Percentiles rank a stretch among this genome's conserved stretches.
Conservation (phyloP, 164 flowering plant genomes). For the grape (Vitis vinifera) region DNA sequence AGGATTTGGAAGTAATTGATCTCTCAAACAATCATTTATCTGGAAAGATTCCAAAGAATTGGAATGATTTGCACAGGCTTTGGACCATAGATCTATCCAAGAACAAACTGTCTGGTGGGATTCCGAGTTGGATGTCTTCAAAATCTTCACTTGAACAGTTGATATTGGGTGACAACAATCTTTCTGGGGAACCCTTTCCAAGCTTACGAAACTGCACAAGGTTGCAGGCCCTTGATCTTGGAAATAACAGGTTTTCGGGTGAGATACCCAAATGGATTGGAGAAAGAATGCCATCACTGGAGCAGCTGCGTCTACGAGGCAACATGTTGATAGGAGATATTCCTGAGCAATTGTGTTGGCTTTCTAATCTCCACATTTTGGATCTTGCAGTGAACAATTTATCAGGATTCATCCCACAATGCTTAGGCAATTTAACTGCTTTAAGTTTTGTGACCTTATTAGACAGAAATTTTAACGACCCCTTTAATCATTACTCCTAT, state of each 20-base stretch:
- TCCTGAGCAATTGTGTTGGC: constrained; percentile 21
- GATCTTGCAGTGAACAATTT: constrained; percentile 24
- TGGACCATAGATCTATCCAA: constrained; percentile 12
- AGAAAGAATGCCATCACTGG: neutral
- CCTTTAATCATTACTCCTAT: accelerated
- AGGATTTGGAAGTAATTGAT: neutral
- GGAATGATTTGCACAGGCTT: constrained; percentile 7
- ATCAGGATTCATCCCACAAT: constrained; percentile 24
- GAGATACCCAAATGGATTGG: constrained; percentile 27
- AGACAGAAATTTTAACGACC: neutral
- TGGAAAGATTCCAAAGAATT: constrained; percentile 23
- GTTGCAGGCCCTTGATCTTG: constrained; percentile 20
- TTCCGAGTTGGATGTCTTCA: constrained; percentile 28
- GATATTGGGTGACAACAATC: constrained; percentile 18
- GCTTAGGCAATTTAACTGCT: constrained; percentile 12
- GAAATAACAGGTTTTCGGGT: constrained; percentile 22
- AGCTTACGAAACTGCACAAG: constrained; percentile 18
- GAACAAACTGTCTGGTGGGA: constrained; percentile 30
- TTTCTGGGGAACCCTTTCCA: constrained; percentile 24
- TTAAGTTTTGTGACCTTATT: neutral
- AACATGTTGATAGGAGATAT: constrained; percentile 21
- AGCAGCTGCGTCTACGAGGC: constrained; percentile 3
- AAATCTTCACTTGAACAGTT: constrained; percentile 4
- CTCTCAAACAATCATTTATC: constrained; percentile 22
- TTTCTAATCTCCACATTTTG: constrained; percentile 12